Evolutionary conservation across 805 yeast genomes (phyloP), one percentile per base, ranked within the genome.

Genomic region (Sugiyamaella lignohabitans): DNA sequence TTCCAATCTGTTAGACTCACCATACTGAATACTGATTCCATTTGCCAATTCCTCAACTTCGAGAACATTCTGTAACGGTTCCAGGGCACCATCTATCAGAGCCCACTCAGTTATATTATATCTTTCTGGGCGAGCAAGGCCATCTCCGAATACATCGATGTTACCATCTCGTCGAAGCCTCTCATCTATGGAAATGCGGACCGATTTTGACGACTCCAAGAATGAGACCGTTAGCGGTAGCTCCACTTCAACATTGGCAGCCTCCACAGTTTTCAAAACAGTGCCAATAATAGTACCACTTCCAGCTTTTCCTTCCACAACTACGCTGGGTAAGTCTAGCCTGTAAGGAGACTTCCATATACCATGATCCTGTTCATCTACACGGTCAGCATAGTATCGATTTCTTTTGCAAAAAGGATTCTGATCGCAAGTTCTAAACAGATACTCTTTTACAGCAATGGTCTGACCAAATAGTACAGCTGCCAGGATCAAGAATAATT

Each of bases 331-430:
- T 49, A 75, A 53, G 2, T 69, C 59, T 53, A 76, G 75, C 24
- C 71, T 67, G 1, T 71, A 60, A 18, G 62, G 62, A 38, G 63
- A 66, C 1, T 18, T 38, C 38, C 27, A 46, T 21, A 30, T 39
- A 10, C 42, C 17, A 10, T 22, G 40, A 18, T 41, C 48, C 0
- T 53, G 58, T 8, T 53, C 54, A 4, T 52, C 47, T 4, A 76
- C 68, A 5, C 30, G 23, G 2, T 59, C 50, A 1, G 87, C 85
- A 59, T 75, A 87, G 48, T 77, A 79, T 46, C 91, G 69, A 58
- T 89, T 86, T 63, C 98, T 74, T 42, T 73, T 65, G 60, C 98
- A 89, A 60, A 89, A 88, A 4, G 96, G 95, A 16, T 87, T 76
- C 57, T 84, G 82, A 4, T 71, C 78, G 63, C 98, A 89, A 11